A percentile compares a stretch with the other conserved stretches of the same genome.
phyloP scores from a whole-genome alignment of 2,329 filamentous ascomycete genomes.

The Cordyceps cateniannulata region DNA sequence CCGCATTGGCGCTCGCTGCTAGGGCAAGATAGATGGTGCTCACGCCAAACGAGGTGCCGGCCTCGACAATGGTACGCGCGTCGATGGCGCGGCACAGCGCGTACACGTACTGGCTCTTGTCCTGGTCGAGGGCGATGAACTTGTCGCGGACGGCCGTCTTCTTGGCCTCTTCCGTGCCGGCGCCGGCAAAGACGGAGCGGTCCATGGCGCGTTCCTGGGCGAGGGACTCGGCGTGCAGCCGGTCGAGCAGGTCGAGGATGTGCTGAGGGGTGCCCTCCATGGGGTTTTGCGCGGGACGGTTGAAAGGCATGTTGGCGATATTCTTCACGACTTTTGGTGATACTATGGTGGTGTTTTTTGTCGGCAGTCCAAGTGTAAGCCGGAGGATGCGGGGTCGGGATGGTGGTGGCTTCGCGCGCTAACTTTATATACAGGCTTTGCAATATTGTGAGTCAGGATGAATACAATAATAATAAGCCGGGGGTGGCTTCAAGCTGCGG shows the following conservation, averaged over 20 bases:
- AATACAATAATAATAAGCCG: not conserved
- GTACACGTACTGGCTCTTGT: constrained; percentile 49
- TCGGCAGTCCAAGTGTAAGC: not conserved
- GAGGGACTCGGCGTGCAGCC: constrained; percentile 16
- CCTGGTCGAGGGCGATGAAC: constrained; percentile 49
- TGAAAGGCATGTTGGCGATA: not conserved
- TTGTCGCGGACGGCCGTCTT: constrained; percentile 37
- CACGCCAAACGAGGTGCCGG: constrained; percentile 51
- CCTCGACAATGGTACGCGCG: constrained; percentile 46
- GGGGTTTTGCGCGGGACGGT: constrained; percentile 7
- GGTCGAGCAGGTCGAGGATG: constrained; percentile 15
- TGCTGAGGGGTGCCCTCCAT: constrained; percentile 13
- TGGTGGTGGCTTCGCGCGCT: not conserved
- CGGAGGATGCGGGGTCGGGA: not conserved
- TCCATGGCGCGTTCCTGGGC: constrained; percentile 15
- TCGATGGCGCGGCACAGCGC: constrained; percentile 38
- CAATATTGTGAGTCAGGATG: not conserved
- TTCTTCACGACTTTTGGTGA: no score
- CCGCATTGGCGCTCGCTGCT: constrained; percentile 39
- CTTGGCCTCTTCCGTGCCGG: constrained; percentile 20
- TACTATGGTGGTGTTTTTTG: not conserved
- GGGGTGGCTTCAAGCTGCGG: not conserved
- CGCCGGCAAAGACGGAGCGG: constrained; percentile 2
- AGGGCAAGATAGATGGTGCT: constrained; percentile 54
- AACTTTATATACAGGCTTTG: not conserved